These are phyloP conservation scores for Erysimum cheiranthoides DNA, from an alignment of 345 rosid species.

Conservation along the genomic window DNA sequence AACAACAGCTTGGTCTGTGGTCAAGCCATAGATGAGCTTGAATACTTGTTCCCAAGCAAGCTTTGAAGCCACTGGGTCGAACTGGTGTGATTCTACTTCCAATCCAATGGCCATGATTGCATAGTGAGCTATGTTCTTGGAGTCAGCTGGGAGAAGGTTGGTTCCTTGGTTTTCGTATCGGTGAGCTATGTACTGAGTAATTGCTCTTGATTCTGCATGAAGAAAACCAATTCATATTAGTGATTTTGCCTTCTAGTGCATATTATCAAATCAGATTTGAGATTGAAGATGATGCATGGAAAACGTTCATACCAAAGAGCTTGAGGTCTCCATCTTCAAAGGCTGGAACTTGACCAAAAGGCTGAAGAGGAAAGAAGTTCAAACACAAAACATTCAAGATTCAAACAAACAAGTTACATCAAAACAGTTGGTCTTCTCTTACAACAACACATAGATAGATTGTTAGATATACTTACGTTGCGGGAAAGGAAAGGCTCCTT, in stretches of 20 bases:
- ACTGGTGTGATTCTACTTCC: constrained; percentile 76
- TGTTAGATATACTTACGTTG: constrained; percentile 37
- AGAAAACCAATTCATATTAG: constrained; percentile 6
- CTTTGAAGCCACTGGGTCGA: constrained; percentile 62
- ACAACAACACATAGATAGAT: background rate
- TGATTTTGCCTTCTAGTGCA: background rate
- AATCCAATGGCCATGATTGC: constrained; percentile 55
- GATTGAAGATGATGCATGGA: constrained; percentile 1
- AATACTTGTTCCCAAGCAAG: constrained; percentile 59
- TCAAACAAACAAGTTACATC: background rate
- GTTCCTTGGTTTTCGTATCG: constrained; percentile 63
- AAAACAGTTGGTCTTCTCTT: constrained; percentile 7
- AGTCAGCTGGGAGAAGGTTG: constrained; percentile 48
- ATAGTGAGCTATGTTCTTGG: constrained; percentile 38
- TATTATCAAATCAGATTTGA: constrained; percentile 8
- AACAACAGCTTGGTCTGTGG: constrained; percentile 58
- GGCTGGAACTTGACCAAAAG: constrained; percentile 82
- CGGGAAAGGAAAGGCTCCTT: constrained; percentile 45
- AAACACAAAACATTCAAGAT: constrained; percentile 27
- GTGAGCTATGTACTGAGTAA: constrained; percentile 65
- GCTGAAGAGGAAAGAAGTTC: constrained; percentile 52
- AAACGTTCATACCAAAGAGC: constrained; percentile 64
- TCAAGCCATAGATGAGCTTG: constrained; percentile 59
- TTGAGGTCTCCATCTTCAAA: constrained; percentile 75
- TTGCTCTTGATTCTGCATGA: constrained; percentile 81